Conservation (phyloP, 179 eudicot genomes). For the Spinacia oleracea region DNA sequence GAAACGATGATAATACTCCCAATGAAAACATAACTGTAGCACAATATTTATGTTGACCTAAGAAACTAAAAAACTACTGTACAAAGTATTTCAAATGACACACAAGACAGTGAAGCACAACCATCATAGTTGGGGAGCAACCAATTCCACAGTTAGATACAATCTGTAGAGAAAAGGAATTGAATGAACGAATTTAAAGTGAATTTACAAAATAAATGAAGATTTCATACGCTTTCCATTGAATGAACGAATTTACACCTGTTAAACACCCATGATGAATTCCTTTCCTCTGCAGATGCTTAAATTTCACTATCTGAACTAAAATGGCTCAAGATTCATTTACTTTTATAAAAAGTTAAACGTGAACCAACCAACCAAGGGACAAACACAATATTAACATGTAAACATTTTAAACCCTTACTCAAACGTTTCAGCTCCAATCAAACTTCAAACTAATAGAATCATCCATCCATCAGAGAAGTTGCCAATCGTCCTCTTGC, state of each 20-base stretch:
- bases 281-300: slow-evolving; percentile 6
- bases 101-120: no score
- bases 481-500: slow-evolving; percentile 23
- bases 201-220: background rate
- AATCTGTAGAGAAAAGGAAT: no score
- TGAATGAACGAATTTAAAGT: no score
- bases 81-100: no score
- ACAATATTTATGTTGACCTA: no score
- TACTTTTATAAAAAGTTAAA: background rate
- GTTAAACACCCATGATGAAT: background rate
- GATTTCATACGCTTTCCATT: slow-evolving; percentile 2
- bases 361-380: background rate
- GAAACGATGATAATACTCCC: no score
- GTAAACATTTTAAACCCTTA: background rate
- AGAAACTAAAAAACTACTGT: no score
- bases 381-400: background rate
- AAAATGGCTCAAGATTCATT: background rate
- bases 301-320: background rate
- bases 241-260: slow-evolving; percentile 13
- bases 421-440: background rate
- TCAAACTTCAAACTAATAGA: background rate
- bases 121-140: no score
- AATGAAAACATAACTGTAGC: no score
- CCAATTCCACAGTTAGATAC: no score
- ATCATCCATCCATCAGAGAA: slow-evolving; percentile 1